Base-by-base conservation (phyloP, 2,329 filamentous ascomycete species). In the Fusarium chlamydosporum region DNA sequence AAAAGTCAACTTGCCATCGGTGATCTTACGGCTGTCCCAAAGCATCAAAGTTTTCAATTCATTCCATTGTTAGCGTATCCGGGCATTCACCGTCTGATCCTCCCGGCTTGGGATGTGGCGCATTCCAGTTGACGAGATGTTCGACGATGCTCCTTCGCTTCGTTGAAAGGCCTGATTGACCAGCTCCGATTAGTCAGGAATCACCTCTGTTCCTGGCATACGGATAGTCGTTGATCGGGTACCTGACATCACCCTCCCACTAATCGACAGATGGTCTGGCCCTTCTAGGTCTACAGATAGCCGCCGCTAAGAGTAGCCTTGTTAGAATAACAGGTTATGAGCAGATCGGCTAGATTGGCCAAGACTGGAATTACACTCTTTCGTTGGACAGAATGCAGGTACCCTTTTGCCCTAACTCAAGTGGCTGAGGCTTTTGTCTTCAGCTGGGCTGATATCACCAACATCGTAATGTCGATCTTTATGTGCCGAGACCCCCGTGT, bases 81-180 rank as follows among this genome's bases (percentile, higher is more conserved):
- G 27, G 48, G 9, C 23, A 20, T n/a, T 34, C 42, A 35, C n/a
- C n/a, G 48, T 20, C 37, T 35, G 31, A 50, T 63, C 38, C 50
- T 38, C 34, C 60, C 50, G 60, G 40, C 9, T 55, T 61, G 16
- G 46, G 51, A 15, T 40, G 47, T 55, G 48, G 48, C 42, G 42
- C 60, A 63, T 63, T 61, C 60, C 48, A 18, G n/a, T 40, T 11
- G 12, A 29, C 12, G 4, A 41, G 38, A 16, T 12, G 20, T 16
- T 29, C 4, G 11, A 9, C 29, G 4, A 10, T 3, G 16, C 11
- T 16, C 34, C 1, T 16, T 6, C n/a, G 12, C n/a, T 15, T 16
- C 8, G 5, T 12, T 3, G 13, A 26, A 42, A 6, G 7, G 16
- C 16, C 7, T 37, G 15, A 6, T 15, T 7, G 33, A 43, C 16